Evolutionary conservation across 1,139 yeast genomes (phyloP), one percentile per base, ranked within the genome.

Genomic region (Meyerozyma smithsonii): DNA sequence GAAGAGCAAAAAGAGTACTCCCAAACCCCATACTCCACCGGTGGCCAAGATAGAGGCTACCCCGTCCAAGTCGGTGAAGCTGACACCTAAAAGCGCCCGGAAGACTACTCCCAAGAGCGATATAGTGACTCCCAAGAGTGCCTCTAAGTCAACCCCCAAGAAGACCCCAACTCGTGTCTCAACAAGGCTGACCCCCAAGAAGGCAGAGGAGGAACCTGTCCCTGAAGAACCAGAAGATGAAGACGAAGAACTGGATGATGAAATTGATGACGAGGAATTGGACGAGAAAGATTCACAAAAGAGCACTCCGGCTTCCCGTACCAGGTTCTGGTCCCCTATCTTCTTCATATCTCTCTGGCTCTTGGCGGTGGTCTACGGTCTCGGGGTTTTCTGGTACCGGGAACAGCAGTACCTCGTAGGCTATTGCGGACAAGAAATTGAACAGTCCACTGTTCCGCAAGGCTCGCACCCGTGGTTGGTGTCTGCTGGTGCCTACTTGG

Each of bases 381-480:
- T 65, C 3, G 67, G 68, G 46, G 71, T 66, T 0, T 64, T 74
- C 37, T 81, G 87, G 86, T 81, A 78, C 50, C 64, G 84, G 39
- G 83, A 81, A 45, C 83, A 81, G 52, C 68, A 73, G 21, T 52
- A 72, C 18, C 59, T 74, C 30, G 69, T 78, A 39, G 94, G 94
- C 0, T 84, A 75, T 54, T 84, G 94, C 65, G 88, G 85, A 0
- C 64, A 71, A 28, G 84, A 81, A 51, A 62, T 76, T 11, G 49
- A 68, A 40, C 56, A 52, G 35, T 54, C 62, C 1, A 69, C 76
- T 1, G 58, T 69, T 39, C 58, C 61, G 2, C 41, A 51, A 15
- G 42, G 52, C 8, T 28, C 41, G 1, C 58, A 60, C 2, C 15
- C 36, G 1, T 18, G 50, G 24, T 39, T 64, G 17, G 44, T 48